These are phyloP conservation scores for Camellia sinensis DNA, from an alignment of 148 eudicot species.

Conservation along the genomic window DNA sequence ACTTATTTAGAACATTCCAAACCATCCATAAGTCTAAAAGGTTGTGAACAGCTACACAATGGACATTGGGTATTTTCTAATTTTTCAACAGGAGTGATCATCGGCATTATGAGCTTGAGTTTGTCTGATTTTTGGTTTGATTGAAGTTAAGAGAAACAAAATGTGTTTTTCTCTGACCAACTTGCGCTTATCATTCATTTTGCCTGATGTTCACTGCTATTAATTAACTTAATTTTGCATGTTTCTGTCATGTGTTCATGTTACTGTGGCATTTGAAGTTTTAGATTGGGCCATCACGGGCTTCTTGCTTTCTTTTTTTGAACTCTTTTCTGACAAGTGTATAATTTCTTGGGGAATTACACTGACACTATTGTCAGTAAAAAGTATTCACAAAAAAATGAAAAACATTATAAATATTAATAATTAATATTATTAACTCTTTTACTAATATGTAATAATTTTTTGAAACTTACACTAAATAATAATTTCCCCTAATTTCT, in stretches of 20 bases:
- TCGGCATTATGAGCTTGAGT: not conserved
- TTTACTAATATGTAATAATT: too few species aligned
- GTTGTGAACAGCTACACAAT: not conserved
- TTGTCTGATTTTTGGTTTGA: too few species aligned
- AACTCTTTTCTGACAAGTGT: slow-evolving; percentile 13
- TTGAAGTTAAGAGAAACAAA: too few species aligned
- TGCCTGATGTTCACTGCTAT: not conserved
- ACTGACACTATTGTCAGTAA: too few species aligned
- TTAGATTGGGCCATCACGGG: slow-evolving; percentile 2
- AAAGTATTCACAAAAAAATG: too few species aligned
- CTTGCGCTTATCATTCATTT: not conserved
- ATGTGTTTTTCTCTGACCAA: too few species aligned
- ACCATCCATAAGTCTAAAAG: not conserved
- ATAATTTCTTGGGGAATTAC: not conserved
- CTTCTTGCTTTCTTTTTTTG: slow-evolving; percentile 4
- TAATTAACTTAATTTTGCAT: slow-evolving; percentile 1
- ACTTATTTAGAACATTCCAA: too few species aligned
- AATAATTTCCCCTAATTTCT: not conserved
- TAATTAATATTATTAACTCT: too few species aligned
- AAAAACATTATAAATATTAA: too few species aligned
- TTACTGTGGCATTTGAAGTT: not conserved
- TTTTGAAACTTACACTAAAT: too few species aligned
- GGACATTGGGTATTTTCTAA: not conserved
- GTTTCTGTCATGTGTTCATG: not conserved
- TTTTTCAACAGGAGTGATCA: not conserved